Conservation (phyloP, 768 basidiomycete genomes). For the Neoboletus subvelutipes region DNA sequence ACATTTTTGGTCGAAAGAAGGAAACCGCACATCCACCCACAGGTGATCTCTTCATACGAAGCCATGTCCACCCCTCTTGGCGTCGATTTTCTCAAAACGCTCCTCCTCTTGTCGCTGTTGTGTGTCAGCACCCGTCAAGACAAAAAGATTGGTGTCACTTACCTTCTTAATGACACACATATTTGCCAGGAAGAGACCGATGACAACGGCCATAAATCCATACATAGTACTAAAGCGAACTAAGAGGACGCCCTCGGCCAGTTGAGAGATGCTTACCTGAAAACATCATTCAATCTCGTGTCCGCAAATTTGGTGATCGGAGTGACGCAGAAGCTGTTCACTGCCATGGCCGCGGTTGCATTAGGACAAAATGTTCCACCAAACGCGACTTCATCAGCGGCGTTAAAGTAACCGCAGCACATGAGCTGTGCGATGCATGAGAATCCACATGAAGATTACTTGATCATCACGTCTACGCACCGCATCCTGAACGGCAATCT, state of each 20-base stretch:
- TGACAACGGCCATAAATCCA: slow-evolving; percentile 80
- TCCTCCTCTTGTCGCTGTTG: slow-evolving; percentile 72
- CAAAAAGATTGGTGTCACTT: background rate
- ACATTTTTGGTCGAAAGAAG: background rate
- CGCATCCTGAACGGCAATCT: slow-evolving; percentile 68
- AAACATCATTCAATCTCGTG: slow-evolving; percentile 72
- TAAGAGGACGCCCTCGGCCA: background rate
- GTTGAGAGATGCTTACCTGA: slow-evolving; percentile 56
- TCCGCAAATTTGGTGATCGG: slow-evolving; percentile 69
- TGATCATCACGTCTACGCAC: slow-evolving; percentile 39
- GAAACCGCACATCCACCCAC: background rate
- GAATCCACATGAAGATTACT: background rate
- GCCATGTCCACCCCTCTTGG: slow-evolving; percentile 81
- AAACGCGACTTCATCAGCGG: slow-evolving; percentile 54
- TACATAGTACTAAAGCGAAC: slow-evolving; percentile 54
- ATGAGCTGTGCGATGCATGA: slow-evolving; percentile 47
- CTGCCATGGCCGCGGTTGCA: slow-evolving; percentile 35
- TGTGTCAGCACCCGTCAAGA: slow-evolving; percentile 5
- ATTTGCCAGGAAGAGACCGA: slow-evolving; percentile 74
- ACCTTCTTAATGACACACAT: slow-evolving; percentile 86
- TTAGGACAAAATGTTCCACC: slow-evolving; percentile 63
- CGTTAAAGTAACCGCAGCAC: slow-evolving; percentile 87
- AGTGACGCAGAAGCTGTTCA: slow-evolving; percentile 66
- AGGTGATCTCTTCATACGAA: slow-evolving; percentile 59
- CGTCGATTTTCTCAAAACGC: slow-evolving; percentile 87